A percentile compares a stretch with the other conserved stretches of the same genome.
Conservation (phyloP, 352 stramenopile species). For the Peronospora tabacina region DNA sequence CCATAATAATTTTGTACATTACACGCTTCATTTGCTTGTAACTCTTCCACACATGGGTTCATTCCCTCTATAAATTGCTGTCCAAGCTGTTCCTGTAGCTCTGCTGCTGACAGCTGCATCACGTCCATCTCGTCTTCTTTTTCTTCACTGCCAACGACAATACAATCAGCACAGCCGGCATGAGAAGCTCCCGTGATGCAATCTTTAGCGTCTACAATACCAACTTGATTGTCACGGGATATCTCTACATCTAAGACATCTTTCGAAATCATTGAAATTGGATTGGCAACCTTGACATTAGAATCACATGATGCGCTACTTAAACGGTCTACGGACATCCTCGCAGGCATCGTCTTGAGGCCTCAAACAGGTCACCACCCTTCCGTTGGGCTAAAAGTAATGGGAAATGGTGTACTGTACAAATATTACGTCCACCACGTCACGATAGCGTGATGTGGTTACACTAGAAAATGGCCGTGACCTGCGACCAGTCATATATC, state of each 20-base stretch:
- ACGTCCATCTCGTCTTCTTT: conserved; percentile 18
- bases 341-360: conserved; percentile 20
- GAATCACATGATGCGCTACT: background rate
- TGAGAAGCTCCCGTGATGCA: conserved; percentile 22
- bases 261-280: background rate
- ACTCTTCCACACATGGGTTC: conserved; percentile 50
- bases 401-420: conserved; percentile 2
- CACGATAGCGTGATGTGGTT: background rate
- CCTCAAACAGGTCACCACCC: conserved; percentile 12
- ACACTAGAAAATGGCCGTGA: background rate
- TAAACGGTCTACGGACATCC: conserved; percentile 9
- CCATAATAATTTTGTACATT: conserved; percentile 26
- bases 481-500: conserved; percentile 17
- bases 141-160: conserved; percentile 26
- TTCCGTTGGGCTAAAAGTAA: background rate
- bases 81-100: conserved; percentile 28
- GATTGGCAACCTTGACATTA: conserved; percentile 1
- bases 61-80: conserved; percentile 33
- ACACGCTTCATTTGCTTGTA: conserved; percentile 24
- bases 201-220: conserved; percentile 16
- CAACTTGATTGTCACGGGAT: conserved; percentile 16
- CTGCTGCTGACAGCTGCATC: conserved; percentile 21
- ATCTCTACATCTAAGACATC: conserved; percentile 3
- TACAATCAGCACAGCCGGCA: conserved; percentile 18
- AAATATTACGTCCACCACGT: conserved; percentile 1